Evolutionary conservation across 1,284 basidiomycete species (phyloP).

Genomic region (Microbotryomycetes sp.): DNA sequence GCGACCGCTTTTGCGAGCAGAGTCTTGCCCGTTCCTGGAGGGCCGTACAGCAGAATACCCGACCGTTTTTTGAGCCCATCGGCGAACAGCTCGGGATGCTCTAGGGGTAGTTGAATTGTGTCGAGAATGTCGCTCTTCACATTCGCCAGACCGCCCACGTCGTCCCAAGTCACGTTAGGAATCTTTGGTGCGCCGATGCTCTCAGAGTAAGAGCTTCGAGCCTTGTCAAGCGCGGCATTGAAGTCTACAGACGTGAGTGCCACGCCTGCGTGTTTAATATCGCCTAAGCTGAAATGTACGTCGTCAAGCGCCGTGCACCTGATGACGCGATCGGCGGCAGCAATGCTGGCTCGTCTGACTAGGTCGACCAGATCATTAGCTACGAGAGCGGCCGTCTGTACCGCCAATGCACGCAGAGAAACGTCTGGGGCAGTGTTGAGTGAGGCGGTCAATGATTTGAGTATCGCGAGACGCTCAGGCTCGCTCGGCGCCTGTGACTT

Average conservation of each 20-base stretch:
- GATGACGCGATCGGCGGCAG: conserved; percentile 53
- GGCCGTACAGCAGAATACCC: conserved; percentile 50
- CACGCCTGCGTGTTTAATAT: conserved; percentile 25
- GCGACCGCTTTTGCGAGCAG: conserved; percentile 47
- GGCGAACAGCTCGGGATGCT: conserved; percentile 87
- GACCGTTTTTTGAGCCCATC: conserved; percentile 93
- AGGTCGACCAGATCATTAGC: conserved; percentile 74
- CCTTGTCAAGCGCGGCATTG: conserved; percentile 58
- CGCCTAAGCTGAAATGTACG: neutral
- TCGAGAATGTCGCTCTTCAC: conserved; percentile 94
- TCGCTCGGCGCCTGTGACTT: conserved; percentile 66
- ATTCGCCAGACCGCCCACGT: conserved; percentile 81
- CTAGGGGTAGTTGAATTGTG: conserved; percentile 90
- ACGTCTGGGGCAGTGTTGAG: conserved; percentile 66
- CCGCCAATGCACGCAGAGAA: conserved; percentile 62
- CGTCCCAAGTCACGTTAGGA: conserved; percentile 94
- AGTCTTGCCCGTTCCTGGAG: conserved; percentile 46
- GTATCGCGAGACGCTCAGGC: conserved; percentile 58
- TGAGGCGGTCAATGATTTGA: conserved; percentile 50
- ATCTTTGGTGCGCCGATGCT: conserved; percentile 95
- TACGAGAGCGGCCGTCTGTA: conserved; percentile 85
- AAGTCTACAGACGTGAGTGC: conserved; percentile 30
- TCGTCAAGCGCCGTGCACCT: neutral
- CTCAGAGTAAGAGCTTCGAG: conserved; percentile 74
- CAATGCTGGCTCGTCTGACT: conserved; percentile 55